Base-by-base conservation (phyloP, 306 rosid genomes). In the Trifolium fragiferum region DNA sequence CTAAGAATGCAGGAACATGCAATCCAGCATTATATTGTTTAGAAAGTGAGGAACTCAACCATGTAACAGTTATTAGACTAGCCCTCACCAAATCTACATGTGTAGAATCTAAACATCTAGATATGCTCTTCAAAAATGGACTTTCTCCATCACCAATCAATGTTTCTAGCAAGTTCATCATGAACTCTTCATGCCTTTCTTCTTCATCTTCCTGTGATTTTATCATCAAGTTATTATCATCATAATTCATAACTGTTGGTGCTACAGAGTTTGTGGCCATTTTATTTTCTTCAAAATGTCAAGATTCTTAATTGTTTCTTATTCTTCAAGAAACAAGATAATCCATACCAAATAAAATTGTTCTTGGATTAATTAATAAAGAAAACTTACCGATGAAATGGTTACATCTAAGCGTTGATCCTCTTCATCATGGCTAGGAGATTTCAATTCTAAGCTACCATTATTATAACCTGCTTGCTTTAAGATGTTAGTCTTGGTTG, bases 31-130 rank as follows among this genome's bases (percentile, higher is more conserved):
- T 70, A 30, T 78, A 33, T 40, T 59, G 76, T 9, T 53, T 68
- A 49, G 84, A 76, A 6, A 90, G 86, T 68, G 90, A 80, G 46
- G 69, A 80, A 87, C 95, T 90, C 90, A 90, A 81, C 98, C 96
- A 93, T 68, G 86, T 84, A 63, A 80, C 75, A 2, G 90, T 86
- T 21, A 78, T 73, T 60, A 93, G 78, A 70, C 91, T 86, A 37
- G 68, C 71, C 62, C 79, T 80, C 60, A 83, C 89, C 83, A 93
- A 74, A 47, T 90, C 88, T 74, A 66, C 54, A 78, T 83, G 81
- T 73, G 69, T 74, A 57, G 85, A 86, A 23, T 80, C 82, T 68
- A 92, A 61, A 70, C 94, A 89, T 76, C 81, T 84, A 30, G 81
- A 86, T 65, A 90, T 25, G 27, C 79, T 57, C 72, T 76, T 89